Conservation (phyloP, 2,329 filamentous ascomycete species). For the Onygenales sp. region DNA sequence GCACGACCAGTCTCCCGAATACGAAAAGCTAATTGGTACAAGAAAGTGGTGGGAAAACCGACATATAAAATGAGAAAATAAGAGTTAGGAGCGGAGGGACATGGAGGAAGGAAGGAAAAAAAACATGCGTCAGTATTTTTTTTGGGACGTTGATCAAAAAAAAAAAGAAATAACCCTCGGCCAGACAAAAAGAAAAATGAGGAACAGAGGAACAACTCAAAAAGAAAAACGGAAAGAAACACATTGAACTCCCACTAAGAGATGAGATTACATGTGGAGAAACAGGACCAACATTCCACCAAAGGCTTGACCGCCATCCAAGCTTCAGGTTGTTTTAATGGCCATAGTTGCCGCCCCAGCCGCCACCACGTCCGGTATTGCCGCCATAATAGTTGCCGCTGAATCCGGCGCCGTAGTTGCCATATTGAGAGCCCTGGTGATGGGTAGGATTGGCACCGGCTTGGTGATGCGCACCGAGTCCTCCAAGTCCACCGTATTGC, state of each 20-base stretch:
- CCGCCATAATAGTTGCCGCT: slow-evolving; percentile 31
- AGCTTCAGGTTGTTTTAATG: slow-evolving; percentile 23
- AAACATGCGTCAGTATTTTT: neutral
- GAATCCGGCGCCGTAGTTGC: slow-evolving; percentile 34
- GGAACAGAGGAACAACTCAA: slow-evolving; percentile 13
- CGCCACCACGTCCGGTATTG: slow-evolving; percentile 31
- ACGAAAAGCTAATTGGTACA: slow-evolving; percentile 10
- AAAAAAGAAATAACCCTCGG: neutral
- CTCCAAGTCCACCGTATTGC: slow-evolving; percentile 39
- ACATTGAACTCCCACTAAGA: slow-evolving; percentile 23
- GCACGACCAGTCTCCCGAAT: slow-evolving; percentile 10
- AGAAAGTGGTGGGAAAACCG: slow-evolving; percentile 12
- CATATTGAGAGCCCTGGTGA: slow-evolving; percentile 31
- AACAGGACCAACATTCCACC: neutral
- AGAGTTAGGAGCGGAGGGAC: slow-evolving; percentile 14
- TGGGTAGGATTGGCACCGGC: slow-evolving; percentile 30
- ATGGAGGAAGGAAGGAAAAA: slow-evolving; percentile 6
- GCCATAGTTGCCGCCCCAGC: slow-evolving; percentile 39
- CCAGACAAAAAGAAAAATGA: slow-evolving; percentile 10
- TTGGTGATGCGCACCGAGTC: slow-evolving; percentile 30
- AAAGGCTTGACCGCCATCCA: neutral
- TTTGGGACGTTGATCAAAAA: neutral
- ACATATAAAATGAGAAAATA: slow-evolving; percentile 15
- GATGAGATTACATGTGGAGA: slow-evolving; percentile 31
- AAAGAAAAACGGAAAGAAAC: slow-evolving; percentile 12